These are phyloP conservation scores for Rhizopus arrhizus DNA, from an alignment of 371 early-diverging fungal species.

Conservation along the genomic window DNA sequence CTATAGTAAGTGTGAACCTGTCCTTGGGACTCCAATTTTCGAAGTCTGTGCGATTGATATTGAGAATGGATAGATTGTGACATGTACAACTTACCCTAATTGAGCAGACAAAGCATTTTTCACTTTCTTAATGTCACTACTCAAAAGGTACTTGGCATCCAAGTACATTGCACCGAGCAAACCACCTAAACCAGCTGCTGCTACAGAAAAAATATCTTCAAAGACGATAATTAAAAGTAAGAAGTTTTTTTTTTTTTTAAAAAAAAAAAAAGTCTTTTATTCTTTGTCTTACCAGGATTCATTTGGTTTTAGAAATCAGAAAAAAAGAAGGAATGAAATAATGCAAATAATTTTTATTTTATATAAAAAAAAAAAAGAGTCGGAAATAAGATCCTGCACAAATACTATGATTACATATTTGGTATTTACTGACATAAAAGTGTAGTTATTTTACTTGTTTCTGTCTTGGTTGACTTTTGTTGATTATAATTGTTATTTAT, in stretches of 20 bases:
- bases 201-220: constrained; percentile 22
- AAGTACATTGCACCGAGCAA: constrained; percentile 33
- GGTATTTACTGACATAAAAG: constrained; percentile 15
- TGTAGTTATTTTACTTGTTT: neutral
- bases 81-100: constrained; percentile 13
- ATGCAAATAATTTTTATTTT: neutral
- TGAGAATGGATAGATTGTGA: neutral
- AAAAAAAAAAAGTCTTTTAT: neutral
- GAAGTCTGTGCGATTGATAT: constrained; percentile 10
- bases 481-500: constrained; percentile 22
- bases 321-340: constrained; percentile 5
- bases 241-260: neutral
- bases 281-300: neutral
- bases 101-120: constrained; percentile 9
- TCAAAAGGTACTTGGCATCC: constrained; percentile 27
- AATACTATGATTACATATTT: neutral
- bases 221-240: neutral
- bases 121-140: constrained; percentile 30
- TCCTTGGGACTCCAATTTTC: constrained; percentile 22
- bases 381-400: neutral
- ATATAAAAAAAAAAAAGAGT: neutral
- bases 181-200: constrained; percentile 26
- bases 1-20: constrained; percentile 31
- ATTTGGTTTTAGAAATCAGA: neutral
- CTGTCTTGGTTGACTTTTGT: neutral